phyloP scores from a whole-genome alignment of 768 basidiomycete genomes.

The Amyloporia xantha region DNA sequence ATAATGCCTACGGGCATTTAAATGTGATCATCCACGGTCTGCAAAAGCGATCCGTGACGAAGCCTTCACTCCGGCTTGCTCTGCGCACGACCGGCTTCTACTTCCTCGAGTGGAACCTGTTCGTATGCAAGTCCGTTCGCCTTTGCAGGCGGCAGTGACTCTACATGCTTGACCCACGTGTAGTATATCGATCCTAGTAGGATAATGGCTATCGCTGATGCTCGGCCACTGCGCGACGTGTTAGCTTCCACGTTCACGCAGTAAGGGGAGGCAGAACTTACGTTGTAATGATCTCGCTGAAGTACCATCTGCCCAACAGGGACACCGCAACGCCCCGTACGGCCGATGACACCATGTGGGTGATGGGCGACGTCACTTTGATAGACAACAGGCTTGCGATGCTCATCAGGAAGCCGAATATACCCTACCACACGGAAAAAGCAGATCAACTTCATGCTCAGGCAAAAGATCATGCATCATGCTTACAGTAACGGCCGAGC shows the following conservation, averaged over 20 bases:
- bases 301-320: slow-evolving; percentile 72
- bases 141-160: slow-evolving; percentile 40
- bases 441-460: neutral
- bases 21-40: neutral
- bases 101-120: slow-evolving; percentile 55
- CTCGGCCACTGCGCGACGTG: slow-evolving; percentile 57
- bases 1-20: neutral
- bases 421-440: slow-evolving; percentile 44
- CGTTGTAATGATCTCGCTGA: slow-evolving; percentile 76
- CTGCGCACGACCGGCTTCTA: slow-evolving; percentile 43
- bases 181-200: slow-evolving; percentile 79
- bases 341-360: slow-evolving; percentile 95
- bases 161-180: slow-evolving; percentile 81
- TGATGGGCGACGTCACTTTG: slow-evolving; percentile 96
- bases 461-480: neutral
- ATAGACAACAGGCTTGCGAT: slow-evolving; percentile 90
- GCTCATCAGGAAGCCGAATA: slow-evolving; percentile 90
- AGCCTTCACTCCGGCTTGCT: slow-evolving; percentile 3
- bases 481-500: slow-evolving; percentile 72
- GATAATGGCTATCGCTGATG: slow-evolving; percentile 73
- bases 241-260: neutral
- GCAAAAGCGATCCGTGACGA: neutral
- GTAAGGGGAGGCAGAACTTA: slow-evolving; percentile 30
- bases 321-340: slow-evolving; percentile 93
- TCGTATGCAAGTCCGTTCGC: slow-evolving; percentile 40